A percentile compares a stretch with the other conserved stretches of the same genome.
These are phyloP conservation scores for Trichomonas tenax DNA, from an alignment of 208 protist species.

Conservation along the genomic window DNA sequence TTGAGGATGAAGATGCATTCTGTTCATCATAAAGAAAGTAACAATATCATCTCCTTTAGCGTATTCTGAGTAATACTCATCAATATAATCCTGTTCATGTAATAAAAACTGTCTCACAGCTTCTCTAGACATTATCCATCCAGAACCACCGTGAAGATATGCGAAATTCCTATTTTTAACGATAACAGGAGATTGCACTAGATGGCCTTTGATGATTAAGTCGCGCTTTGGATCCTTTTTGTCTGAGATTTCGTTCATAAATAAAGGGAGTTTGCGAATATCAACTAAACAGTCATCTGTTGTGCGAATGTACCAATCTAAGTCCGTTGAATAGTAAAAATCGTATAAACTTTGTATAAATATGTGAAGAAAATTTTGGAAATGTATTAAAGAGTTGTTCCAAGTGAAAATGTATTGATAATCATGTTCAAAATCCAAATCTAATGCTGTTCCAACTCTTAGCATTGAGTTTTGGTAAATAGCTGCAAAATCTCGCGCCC, in stretches of 20 bases:
- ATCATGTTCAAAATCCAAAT: background rate
- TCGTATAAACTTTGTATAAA: background rate
- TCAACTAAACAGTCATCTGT: slow-evolving; percentile 18
- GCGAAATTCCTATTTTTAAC: background rate
- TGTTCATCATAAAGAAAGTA: background rate
- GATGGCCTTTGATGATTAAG: background rate
- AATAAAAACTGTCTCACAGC: background rate
- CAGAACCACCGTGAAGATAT: background rate
- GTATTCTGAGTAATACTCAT: background rate
- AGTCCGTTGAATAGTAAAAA: background rate
- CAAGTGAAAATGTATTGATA: background rate
- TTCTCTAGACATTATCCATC: background rate
- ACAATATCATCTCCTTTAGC: background rate
- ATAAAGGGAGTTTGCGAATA: background rate
- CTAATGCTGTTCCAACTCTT: background rate
- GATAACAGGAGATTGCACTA: background rate
- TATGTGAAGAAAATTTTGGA: background rate
- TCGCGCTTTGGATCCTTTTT: background rate
- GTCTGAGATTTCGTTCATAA: background rate
- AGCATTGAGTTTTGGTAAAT: background rate
- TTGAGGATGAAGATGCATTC: background rate
- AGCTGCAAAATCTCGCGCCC: background rate
- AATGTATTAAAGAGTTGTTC: background rate
- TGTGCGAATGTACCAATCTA: background rate
- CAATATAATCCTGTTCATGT: background rate